A percentile compares a stretch with the other conserved stretches of the same genome.
Evolutionary conservation across 192 early-diverging fungal species (phyloP).

Genomic region (Phycomyces nitens): DNA sequence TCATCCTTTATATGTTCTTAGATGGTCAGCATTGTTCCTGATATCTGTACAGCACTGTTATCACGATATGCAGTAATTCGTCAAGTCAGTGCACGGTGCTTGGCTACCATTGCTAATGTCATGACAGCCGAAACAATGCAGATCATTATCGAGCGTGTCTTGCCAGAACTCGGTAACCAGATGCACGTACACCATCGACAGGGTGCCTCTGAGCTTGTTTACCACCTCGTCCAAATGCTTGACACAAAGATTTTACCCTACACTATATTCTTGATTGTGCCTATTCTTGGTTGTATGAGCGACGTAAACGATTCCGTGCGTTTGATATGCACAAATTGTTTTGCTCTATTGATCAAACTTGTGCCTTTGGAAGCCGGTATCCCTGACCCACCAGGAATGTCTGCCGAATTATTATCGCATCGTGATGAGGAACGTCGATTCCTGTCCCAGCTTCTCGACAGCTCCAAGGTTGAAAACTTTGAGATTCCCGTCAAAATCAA

Average conservation of each 20-base stretch:
- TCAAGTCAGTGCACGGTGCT: constrained; percentile 69
- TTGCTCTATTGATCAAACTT: constrained; percentile 93
- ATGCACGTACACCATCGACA: constrained; percentile 68
- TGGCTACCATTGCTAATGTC: constrained; percentile 69
- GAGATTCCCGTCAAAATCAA: constrained; percentile 86
- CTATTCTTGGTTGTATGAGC: constrained; percentile 94
- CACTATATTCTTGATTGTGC: constrained; percentile 96
- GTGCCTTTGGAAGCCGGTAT: constrained; percentile 93
- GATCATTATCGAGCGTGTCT: constrained; percentile 67
- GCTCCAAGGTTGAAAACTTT: constrained; percentile 83
- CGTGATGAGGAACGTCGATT: constrained; percentile 91
- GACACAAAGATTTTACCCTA: constrained; percentile 87
- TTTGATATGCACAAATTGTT: constrained; percentile 87
- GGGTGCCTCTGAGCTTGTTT: constrained; percentile 80
- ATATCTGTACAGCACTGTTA: constrained; percentile 60
- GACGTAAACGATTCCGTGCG: constrained; percentile 89
- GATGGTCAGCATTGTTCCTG: constrained; percentile 59
- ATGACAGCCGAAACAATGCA: constrained; percentile 75
- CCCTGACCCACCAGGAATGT: constrained; percentile 90
- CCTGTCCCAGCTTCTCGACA: constrained; percentile 90
- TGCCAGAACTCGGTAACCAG: constrained; percentile 78
- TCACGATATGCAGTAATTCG: constrained; percentile 74
- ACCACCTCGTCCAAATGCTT: constrained; percentile 75
- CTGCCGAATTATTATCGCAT: constrained; percentile 69
- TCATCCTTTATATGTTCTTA: neutral